Percentiles rank a stretch among this genome's conserved stretches.
phyloP scores from a whole-genome alignment of 2,329 filamentous ascomycete species.

The Thielaviopsis populi region DNA sequence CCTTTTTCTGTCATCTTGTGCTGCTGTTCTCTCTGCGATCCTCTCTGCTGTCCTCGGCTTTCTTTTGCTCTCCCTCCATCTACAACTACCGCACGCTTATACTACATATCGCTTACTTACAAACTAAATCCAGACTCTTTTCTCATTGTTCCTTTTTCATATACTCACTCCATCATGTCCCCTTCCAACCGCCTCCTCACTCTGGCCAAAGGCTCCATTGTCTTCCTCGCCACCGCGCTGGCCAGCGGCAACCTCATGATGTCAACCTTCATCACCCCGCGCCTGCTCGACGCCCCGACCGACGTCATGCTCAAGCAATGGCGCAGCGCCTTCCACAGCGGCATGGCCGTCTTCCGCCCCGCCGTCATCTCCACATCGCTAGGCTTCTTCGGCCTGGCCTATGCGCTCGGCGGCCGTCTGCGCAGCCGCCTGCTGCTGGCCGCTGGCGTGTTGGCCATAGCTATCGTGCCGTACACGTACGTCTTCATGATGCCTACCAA shows the following conservation, averaged over 20 bases:
- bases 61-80: neutral
- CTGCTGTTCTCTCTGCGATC: too few relatives aligned
- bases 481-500: slow-evolving; percentile 11
- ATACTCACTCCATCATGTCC: neutral
- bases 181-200: neutral
- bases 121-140: neutral
- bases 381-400: slow-evolving; percentile 7
- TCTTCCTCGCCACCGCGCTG: slow-evolving; percentile 4
- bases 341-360: slow-evolving; percentile 8
- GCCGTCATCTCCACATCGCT: neutral
- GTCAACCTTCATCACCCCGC: slow-evolving; percentile 5
- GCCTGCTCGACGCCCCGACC: slow-evolving; percentile 12
- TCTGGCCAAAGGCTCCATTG: slow-evolving; percentile 3
- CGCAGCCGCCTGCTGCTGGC: neutral
- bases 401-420: neutral
- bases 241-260: slow-evolving; percentile 1
- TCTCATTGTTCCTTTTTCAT: neutral
- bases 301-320: slow-evolving; percentile 12
- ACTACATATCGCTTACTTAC: neutral
- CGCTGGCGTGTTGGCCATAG: neutral
- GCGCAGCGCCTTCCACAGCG: slow-evolving; percentile 6
- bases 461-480: slow-evolving; percentile 11
- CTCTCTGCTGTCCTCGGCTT: too few relatives aligned
- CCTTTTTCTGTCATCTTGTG: neutral
- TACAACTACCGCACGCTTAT: neutral